Evolutionary conservation across 2,329 filamentous ascomycete genomes (phyloP).

Genomic region (Fusarium multiceps): DNA sequence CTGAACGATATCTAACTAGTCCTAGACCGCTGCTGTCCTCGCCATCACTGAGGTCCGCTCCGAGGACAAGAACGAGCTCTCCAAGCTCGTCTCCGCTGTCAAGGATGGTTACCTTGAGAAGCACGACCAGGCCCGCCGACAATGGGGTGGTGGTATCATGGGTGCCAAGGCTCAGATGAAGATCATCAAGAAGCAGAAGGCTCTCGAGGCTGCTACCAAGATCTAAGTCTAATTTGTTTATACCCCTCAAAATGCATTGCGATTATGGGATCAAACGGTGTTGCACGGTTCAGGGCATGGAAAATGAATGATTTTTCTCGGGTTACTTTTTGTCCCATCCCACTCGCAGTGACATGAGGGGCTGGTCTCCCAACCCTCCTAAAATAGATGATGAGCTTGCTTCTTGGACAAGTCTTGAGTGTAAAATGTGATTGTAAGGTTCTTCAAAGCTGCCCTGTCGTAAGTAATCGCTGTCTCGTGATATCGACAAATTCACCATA

Average conservation of each 20-base stretch:
- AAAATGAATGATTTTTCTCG: constrained; percentile 56
- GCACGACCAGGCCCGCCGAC: constrained; percentile 88
- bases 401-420: constrained; percentile 39
- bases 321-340: constrained; percentile 49
- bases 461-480: too few relatives aligned
- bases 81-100: constrained; percentile 94
- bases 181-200: constrained; percentile 90
- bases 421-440: constrained; percentile 14
- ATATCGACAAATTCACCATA: not conserved
- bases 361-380: constrained; percentile 45
- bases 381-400: constrained; percentile 53
- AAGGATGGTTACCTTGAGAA: constrained; percentile 99
- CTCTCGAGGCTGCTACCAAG: constrained; percentile 94
- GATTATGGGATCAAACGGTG: constrained; percentile 54
- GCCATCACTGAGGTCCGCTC: constrained; percentile 96
- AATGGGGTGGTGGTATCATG: constrained; percentile 99
- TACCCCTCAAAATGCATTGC: constrained; percentile 55
- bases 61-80: constrained; percentile 98
- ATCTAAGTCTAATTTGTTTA: constrained; percentile 73
- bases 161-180: constrained; percentile 87
- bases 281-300: constrained; percentile 57
- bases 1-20: constrained; percentile 45
- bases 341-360: constrained; percentile 46
- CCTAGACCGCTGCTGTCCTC: constrained; percentile 90
- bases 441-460: not conserved